phyloP scores from a whole-genome alignment of 1,284 basidiomycete genomes.

The Ganoderma sinense region DNA sequence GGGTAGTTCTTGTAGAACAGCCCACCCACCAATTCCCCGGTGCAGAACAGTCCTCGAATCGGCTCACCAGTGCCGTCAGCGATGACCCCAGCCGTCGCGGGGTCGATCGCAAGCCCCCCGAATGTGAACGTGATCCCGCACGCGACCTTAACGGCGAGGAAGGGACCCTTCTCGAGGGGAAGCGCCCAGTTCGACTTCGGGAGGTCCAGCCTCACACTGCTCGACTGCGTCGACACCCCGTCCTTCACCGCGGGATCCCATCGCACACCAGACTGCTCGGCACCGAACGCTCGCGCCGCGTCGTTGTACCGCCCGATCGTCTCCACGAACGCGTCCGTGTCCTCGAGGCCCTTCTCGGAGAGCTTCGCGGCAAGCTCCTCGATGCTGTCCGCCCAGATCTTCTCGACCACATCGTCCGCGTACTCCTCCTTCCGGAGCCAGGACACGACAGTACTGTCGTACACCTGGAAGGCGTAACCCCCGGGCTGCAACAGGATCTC shows the following conservation, averaged over 20 bases:
- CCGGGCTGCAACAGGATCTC: constrained; percentile 65
- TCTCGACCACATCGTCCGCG: constrained; percentile 63
- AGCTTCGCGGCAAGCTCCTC: constrained; percentile 60
- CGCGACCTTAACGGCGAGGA: constrained; percentile 69
- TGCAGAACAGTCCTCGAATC: constrained; percentile 65
- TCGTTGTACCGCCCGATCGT: constrained; percentile 60
- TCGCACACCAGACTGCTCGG: constrained; percentile 42
- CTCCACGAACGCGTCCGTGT: constrained; percentile 49
- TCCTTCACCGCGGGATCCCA: constrained; percentile 75
- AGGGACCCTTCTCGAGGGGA: constrained; percentile 56
- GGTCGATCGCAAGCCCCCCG: constrained; percentile 68
- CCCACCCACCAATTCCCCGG: constrained; percentile 73
- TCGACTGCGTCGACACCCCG: constrained; percentile 55
- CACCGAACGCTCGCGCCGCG: constrained; percentile 48
- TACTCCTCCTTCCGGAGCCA: constrained; percentile 69
- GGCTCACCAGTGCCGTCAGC: constrained; percentile 46
- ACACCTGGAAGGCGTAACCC: constrained; percentile 69
- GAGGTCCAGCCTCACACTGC: constrained; percentile 41
- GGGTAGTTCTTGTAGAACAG: constrained; percentile 72
- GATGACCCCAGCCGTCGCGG: constrained; percentile 58
- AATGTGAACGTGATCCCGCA: constrained; percentile 80
- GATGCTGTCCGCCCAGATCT: constrained; percentile 56
- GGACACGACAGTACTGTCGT: constrained; percentile 53
- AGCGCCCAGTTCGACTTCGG: constrained; percentile 71
- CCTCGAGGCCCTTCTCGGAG: constrained; percentile 51